Percentiles rank a stretch among this genome's conserved stretches.
Evolutionary conservation across 495 filamentous ascomycete species (phyloP).

Genomic region (Halenospora varia): DNA sequence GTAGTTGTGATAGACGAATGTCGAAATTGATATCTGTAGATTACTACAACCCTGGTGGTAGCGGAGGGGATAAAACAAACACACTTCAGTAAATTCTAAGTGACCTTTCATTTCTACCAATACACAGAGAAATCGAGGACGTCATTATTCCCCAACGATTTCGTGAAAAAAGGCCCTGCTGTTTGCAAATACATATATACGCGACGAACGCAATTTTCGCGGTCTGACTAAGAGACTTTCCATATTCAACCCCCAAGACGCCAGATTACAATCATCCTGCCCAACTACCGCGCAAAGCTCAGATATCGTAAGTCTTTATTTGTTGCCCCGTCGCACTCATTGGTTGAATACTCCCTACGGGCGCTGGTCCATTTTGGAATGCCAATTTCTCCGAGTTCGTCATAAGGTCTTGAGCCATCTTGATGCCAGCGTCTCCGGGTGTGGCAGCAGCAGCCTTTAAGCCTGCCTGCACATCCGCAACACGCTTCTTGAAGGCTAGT

Average conservation of each 20-base stretch:
- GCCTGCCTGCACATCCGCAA: constrained; percentile 76
- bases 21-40: too few species aligned
- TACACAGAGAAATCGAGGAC: constrained; percentile 15
- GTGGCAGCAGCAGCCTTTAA: constrained; percentile 56
- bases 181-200: constrained; percentile 13
- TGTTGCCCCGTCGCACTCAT: constrained; percentile 59
- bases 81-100: constrained; percentile 6
- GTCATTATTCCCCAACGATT: background rate
- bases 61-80: too few species aligned
- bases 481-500: constrained; percentile 81
- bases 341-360: constrained; percentile 53
- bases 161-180: background rate
- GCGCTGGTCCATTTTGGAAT: constrained; percentile 48
- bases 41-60: too few species aligned
- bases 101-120: constrained; percentile 14
- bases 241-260: constrained; percentile 18
- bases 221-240: background rate
- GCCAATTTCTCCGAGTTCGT: constrained; percentile 53
- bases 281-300: background rate
- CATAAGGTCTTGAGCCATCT: constrained; percentile 45
- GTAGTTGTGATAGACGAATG: too few species aligned
- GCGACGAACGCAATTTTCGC: background rate
- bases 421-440: constrained; percentile 58
- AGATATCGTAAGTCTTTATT: constrained; percentile 27
- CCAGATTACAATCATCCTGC: constrained; percentile 18